Base-by-base conservation (phyloP, 106 monocot genomes). In the Dendrobium huoshanense region DNA sequence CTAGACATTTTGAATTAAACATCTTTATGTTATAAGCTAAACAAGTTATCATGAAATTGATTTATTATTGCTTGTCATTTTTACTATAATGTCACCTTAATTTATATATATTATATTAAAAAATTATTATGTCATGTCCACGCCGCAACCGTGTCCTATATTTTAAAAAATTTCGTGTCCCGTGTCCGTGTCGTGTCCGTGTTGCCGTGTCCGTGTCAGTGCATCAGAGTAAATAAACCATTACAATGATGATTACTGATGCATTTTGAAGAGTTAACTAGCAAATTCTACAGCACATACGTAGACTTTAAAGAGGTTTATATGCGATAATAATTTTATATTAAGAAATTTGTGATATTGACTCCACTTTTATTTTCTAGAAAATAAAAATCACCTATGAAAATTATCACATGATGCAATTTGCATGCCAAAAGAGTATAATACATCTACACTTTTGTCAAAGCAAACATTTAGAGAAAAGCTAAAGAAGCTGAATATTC, bases 201-300 rank as follows among this genome's bases (percentile, higher is more conserved):
- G n/a, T n/a, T n/a, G n/a, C n/a, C n/a, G n/a, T n/a, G n/a, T n/a
- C n/a, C n/a, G n/a, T n/a, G n/a, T n/a, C n/a, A n/a, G n/a, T n/a
- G n/a, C n/a, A n/a, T n/a, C n/a, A n/a, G n/a, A n/a, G n/a, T 67
- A 67, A 67, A 67, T 7, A 67, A 67, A 67, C 67, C 9, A 67
- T 27, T 4, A 1, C 6, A 67, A 67, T 25, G 67, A 29, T 67
- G 67, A 56, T 24, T 67, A 5, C 25, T 67, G 7, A 67, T 25
- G 67, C 25, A 25, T 1, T 25, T 25, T 67, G 67, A 67, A 67
- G 27, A 67, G 25, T 67, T 2, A 56, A 56, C 13, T 56, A 56
- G 56, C 9, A 56, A 56, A 27, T 24, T 67, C 67, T 56, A 67
- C 10, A 0, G 9, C 27, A 10, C 67, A 11, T 67, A 67, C 1